Base-by-base conservation (phyloP, 345 rosid species). In the Boechera retrofracta region DNA sequence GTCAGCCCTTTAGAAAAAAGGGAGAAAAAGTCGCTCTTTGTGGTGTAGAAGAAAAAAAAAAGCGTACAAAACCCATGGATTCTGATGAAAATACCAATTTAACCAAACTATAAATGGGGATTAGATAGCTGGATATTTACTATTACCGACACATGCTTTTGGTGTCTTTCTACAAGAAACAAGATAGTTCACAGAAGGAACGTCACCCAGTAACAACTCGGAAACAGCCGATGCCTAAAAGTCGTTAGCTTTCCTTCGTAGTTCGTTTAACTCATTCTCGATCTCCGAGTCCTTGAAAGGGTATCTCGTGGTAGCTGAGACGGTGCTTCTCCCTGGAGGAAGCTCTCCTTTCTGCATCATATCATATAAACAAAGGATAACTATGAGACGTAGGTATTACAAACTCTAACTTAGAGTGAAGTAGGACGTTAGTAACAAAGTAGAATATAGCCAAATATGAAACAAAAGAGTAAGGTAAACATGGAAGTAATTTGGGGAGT, bases 201-300 rank as follows among this genome's bases (percentile, higher is more conserved):
- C 57, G 26, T 42, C 44, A 70, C 75, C 70, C 31, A 44, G 49
- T 54, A 60, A 51, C 41, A 51, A 62, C 59, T 54, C 44, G 10
- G 73, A 29, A 75, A 66, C 48, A 59, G 36, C 35, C 36, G 42
- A 64, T 38, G 8, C 21, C 80, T 80, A 80, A 36, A 38, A 76
- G 55, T 80, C 83, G 16, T 80, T 80, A 52, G 83, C 80, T 80
- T 77, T 69, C 69, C 83, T 80, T 52, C 83, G 69, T 16, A 80
- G 71, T 49, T 80, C 83, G 31, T 80, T 80, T 48, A 80, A 42
- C 35, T 80, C 83, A 26, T 65, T 76, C 64, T 80, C 83, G 7
- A 80, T 80, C 83, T 80, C 83, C 0, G 80, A 71, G 70, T 80
- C 83, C 52, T 76, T 77, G 55, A 80, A 80, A 6, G 83, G 83